Evolutionary conservation across 768 basidiomycete species (phyloP).

Genomic region (Coprinellus micaceus): DNA sequence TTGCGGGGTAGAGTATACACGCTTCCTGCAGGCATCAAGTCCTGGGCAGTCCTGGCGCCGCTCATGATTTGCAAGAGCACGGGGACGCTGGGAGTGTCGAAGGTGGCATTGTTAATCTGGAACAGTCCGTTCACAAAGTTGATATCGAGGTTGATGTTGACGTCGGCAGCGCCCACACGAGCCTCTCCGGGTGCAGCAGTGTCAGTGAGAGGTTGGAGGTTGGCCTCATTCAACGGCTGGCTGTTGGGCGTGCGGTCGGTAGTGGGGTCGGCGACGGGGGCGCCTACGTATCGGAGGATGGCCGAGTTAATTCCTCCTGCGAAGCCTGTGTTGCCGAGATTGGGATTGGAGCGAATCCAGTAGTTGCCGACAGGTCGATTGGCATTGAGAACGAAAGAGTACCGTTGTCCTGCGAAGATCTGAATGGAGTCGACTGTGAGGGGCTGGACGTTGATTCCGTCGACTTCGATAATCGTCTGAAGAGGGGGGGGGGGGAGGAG

Average conservation of each 20-base stretch:
- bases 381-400: conserved; percentile 43
- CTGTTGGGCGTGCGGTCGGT: conserved; percentile 13
- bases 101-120: conserved; percentile 6
- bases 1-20: conserved; percentile 4
- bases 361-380: conserved; percentile 45
- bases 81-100: conserved; percentile 4
- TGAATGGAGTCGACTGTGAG: conserved; percentile 28
- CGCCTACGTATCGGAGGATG: conserved; percentile 46
- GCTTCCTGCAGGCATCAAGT: conserved; percentile 3
- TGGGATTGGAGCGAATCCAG: conserved; percentile 46
- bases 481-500: conserved; percentile 2
- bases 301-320: conserved; percentile 39
- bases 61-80: conserved; percentile 22
- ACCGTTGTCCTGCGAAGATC: conserved; percentile 28
- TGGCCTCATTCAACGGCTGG: conserved; percentile 29
- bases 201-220: conserved; percentile 35
- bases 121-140: conserved; percentile 8
- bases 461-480: conserved; percentile 32
- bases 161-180: conserved; percentile 38
- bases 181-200: conserved; percentile 29
- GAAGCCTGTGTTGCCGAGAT: conserved; percentile 25
- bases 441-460: conserved; percentile 25
- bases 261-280: conserved; percentile 39
- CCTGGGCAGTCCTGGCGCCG: conserved; percentile 21
- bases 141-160: conserved; percentile 34